Evolutionary conservation across 371 early-diverging fungal species (phyloP), one percentile per base, ranked within the genome.

Genomic region (Synchytrium microbalum): DNA sequence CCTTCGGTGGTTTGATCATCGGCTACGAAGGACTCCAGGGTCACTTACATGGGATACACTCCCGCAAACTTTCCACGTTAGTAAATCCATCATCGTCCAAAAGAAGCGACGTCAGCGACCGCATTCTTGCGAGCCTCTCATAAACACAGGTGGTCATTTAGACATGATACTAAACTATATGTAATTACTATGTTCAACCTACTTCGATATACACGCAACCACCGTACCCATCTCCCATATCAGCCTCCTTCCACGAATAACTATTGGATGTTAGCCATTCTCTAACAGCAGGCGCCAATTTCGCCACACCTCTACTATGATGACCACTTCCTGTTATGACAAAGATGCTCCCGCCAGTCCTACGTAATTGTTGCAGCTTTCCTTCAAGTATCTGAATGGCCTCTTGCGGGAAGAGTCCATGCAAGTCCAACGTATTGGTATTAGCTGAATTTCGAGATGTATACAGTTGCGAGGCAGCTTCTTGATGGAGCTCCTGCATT

Each of bases 291-390:
- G 79, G 79, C 16, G 54, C 58, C n/a, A 78, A 63, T 65, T 75
- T 74, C 24, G 72, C 74, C 23, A 64, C 31, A 28, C 63, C 54
- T 23, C 70, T 62, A 2, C 69, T 69, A 64, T 79, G 79, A 67
- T 79, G 72, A 1, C 79, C 79, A 0, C 77, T 72, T 5, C 79
- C 79, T 25, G 79, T 79, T 25, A 79, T 65, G 16, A 77, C 46
- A 27, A 67, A 30, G 3, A 79, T 58, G 24, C 28, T 59, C 1
- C 75, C 79, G 14, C 38, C 27, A 61, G 66, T 71, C 25, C 58
- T 53, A 58, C 68, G 63, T 25, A 79, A 58, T n/a, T n/a, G 14
- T 1, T 31, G 65, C 13, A 75, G 52, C 1, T 59, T 62, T 19
- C 58, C 38, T 57, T 68, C 59, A 2, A 74, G 16, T 32, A 71